phyloP scores from a whole-genome alignment of 495 filamentous ascomycete genomes.

The Xylaria acuta region DNA sequence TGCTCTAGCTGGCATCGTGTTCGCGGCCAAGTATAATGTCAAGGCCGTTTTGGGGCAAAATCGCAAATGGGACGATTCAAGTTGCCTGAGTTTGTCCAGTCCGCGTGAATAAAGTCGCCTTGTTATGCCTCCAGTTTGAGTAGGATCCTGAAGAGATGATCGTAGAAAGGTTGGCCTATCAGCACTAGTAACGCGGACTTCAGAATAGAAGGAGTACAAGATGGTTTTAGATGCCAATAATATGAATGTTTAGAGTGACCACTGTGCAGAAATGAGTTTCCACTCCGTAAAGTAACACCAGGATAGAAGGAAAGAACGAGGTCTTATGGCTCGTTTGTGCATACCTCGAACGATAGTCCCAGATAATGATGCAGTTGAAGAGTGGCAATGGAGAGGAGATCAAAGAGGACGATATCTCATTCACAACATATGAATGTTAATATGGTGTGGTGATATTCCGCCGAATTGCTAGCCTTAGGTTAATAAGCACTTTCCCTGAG shows the following conservation, averaged over 20 bases:
- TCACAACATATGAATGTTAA: neutral
- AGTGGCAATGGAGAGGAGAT: neutral
- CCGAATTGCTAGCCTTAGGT: neutral
- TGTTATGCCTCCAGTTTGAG: neutral
- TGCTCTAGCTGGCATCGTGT: neutral
- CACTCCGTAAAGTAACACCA: neutral
- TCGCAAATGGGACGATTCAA: neutral
- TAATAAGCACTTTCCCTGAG: neutral
- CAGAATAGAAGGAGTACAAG: neutral
- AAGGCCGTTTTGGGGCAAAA: neutral
- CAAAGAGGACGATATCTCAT: neutral
- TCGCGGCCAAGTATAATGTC: neutral
- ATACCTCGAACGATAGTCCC: neutral
- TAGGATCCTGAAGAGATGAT: neutral
- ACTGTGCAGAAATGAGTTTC: neutral
- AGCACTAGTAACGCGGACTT: neutral
- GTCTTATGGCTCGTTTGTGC: neutral
- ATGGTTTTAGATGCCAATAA: neutral
- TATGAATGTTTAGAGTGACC: neutral
- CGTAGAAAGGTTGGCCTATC: neutral
- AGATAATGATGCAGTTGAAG: neutral
- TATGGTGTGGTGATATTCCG: neutral
- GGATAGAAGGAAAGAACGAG: neutral
- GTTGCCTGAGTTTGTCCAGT: neutral
- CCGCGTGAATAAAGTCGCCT: neutral